Evolutionary conservation across 2,329 filamentous ascomycete species (phyloP).

Genomic region (Xylariaceae sp.): DNA sequence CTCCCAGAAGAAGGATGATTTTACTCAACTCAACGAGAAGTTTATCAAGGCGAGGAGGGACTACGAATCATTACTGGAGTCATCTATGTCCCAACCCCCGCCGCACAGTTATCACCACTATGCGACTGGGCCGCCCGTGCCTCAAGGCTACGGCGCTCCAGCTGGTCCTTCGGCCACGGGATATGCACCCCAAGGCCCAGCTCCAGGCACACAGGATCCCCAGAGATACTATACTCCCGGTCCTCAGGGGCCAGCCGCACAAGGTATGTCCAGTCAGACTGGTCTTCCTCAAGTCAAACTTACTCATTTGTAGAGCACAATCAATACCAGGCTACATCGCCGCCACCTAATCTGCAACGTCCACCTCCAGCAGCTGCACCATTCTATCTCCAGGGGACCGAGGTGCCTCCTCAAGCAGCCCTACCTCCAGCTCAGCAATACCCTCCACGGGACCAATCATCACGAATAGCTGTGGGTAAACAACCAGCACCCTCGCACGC

Average conservation of each 20-base stretch:
- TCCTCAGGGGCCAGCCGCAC: constrained; percentile 39
- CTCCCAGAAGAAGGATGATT: constrained; percentile 99
- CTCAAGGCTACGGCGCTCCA: constrained; percentile 44
- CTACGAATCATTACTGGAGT: constrained; percentile 92
- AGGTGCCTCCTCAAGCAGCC: constrained; percentile 43
- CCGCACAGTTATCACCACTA: constrained; percentile 73
- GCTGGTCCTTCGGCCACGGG: constrained; percentile 31
- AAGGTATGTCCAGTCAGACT: constrained; percentile 36
- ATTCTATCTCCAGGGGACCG: constrained; percentile 62
- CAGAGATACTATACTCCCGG: constrained; percentile 66
- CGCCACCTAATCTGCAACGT: constrained; percentile 53
- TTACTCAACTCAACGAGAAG: constrained; percentile 97
- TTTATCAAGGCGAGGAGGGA: constrained; percentile 98
- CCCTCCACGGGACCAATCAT: constrained; percentile 49
- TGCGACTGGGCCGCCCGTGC: constrained; percentile 48
- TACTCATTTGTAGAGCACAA: constrained; percentile 38
- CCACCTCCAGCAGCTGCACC: constrained; percentile 52
- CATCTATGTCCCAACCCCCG: constrained; percentile 92
- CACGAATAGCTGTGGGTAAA: constrained; percentile 45
- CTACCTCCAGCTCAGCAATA: constrained; percentile 41
- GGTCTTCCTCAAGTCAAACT: constrained; percentile 20
- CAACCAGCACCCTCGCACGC: constrained; percentile 50
- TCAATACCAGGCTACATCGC: constrained; percentile 44
- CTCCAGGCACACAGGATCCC: constrained; percentile 52
- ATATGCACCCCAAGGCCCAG: constrained; percentile 42